Conservation (phyloP, 1,139 yeast species). For the Yamadazyma membranifaciens region DNA sequence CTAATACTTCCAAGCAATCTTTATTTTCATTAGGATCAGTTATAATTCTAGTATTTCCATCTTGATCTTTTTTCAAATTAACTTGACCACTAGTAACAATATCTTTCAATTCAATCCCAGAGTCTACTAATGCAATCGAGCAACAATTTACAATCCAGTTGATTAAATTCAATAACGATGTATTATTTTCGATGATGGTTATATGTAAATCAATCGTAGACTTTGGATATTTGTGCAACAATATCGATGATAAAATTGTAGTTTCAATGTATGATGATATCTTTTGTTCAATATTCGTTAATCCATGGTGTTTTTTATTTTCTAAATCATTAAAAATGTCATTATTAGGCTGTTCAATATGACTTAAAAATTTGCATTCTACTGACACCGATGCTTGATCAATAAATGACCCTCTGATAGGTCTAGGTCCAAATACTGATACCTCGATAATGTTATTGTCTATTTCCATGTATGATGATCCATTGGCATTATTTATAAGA, state of each 20-base stretch:
- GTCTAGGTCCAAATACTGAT: slow-evolving; percentile 86
- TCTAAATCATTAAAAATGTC: slow-evolving; percentile 20
- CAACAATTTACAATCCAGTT: slow-evolving; percentile 56
- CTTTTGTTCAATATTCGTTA: slow-evolving; percentile 49
- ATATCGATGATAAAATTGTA: slow-evolving; percentile 58
- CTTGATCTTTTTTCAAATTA: slow-evolving; percentile 7
- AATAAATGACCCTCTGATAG: slow-evolving; percentile 73
- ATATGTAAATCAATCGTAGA: slow-evolving; percentile 80
- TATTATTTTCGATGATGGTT: slow-evolving; percentile 50
- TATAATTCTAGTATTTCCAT: slow-evolving; percentile 13
- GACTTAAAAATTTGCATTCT: slow-evolving; percentile 59
- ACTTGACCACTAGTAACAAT: slow-evolving; percentile 72
- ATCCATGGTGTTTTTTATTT: slow-evolving; percentile 32
- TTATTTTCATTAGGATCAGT: slow-evolving; percentile 17
- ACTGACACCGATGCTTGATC: slow-evolving; percentile 69
- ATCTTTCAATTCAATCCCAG: slow-evolving; percentile 78
- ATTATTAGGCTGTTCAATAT: slow-evolving; percentile 41
- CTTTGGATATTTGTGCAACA: slow-evolving; percentile 79
- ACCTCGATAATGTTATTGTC: slow-evolving; percentile 63
- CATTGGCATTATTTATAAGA: slow-evolving; percentile 69
- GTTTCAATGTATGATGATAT: slow-evolving; percentile 57
- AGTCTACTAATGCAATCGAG: slow-evolving; percentile 75
- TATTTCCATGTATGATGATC: slow-evolving; percentile 77
- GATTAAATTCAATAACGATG: slow-evolving; percentile 36
- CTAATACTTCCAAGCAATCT: slow-evolving; percentile 36